These are phyloP conservation scores for Phytophthora pluvialis DNA, from an alignment of 352 stramenopile genomes.

Conservation along the genomic window DNA sequence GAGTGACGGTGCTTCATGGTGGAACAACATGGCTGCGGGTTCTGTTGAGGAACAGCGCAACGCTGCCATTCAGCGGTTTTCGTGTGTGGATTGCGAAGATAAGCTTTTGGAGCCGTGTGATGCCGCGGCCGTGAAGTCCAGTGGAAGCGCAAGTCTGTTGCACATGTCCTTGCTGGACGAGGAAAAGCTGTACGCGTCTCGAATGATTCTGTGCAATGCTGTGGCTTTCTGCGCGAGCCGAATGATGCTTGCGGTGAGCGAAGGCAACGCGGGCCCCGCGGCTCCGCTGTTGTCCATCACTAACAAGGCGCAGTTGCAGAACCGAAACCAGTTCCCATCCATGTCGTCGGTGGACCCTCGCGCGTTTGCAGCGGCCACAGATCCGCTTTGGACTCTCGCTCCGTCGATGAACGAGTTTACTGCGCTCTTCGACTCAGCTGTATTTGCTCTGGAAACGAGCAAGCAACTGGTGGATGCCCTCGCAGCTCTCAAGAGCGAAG, in stretches of 20 bases:
- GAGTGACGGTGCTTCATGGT: conserved; percentile 56
- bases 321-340: conserved; percentile 48
- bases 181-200: conserved; percentile 80
- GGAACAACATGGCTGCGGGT: conserved; percentile 38
- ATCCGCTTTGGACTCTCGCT: conserved; percentile 66
- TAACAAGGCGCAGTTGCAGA: conserved; percentile 43
- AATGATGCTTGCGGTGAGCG: conserved; percentile 70
- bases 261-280: conserved; percentile 36
- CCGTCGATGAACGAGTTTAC: conserved; percentile 70
- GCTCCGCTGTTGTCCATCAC: conserved; percentile 56
- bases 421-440: conserved; percentile 54
- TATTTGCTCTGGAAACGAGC: conserved; percentile 56
- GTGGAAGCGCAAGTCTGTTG: conserved; percentile 46
- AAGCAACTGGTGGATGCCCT: conserved; percentile 51
- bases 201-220: conserved; percentile 84
- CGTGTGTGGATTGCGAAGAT: conserved; percentile 50
- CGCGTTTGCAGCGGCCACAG: conserved; percentile 59
- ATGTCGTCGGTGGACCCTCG: conserved; percentile 60
- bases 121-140: conserved; percentile 30
- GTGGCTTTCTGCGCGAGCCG: conserved; percentile 76
- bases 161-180: conserved; percentile 75
- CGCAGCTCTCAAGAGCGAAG: conserved; percentile 24
- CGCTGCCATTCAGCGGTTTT: conserved; percentile 42
- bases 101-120: conserved; percentile 54
- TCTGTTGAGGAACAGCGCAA: conserved; percentile 63